Conservation (phyloP, 2,329 filamentous ascomycete genomes). For the Alternaria sp. region DNA sequence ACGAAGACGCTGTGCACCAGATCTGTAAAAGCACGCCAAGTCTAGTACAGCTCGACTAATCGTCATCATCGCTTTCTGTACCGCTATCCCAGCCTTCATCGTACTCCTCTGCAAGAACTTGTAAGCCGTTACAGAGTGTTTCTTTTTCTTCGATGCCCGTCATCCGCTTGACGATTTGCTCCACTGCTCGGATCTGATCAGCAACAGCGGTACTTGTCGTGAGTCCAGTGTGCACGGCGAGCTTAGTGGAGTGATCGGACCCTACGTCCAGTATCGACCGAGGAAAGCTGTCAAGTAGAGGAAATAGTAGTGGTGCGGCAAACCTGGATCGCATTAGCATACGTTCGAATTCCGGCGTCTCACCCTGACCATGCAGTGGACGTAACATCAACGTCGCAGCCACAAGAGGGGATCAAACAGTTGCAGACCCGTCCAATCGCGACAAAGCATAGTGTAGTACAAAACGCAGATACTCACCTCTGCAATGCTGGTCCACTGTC, state of each 20-base stretch:
- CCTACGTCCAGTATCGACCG: slow-evolving; percentile 67
- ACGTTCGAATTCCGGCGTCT: not conserved
- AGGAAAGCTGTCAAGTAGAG: slow-evolving; percentile 85
- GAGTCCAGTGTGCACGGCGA: slow-evolving; percentile 64
- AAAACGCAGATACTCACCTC: slow-evolving; percentile 38
- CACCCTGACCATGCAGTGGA: not conserved
- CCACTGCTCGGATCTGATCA: slow-evolving; percentile 70
- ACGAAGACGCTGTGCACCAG: not conserved
- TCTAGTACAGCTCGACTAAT: slow-evolving; percentile 46
- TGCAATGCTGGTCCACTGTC: slow-evolving; percentile 46
- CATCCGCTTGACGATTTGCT: slow-evolving; percentile 68
- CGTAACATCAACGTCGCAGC: not conserved
- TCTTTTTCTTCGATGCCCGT: slow-evolving; percentile 83
- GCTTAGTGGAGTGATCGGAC: slow-evolving; percentile 44
- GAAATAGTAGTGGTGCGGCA: slow-evolving; percentile 68
- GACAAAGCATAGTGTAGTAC: not conserved
- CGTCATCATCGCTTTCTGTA: slow-evolving; percentile 68
- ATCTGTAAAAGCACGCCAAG: not conserved
- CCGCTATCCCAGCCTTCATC: slow-evolving; percentile 86
- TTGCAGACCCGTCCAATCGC: not conserved
- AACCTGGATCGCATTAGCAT: slow-evolving; percentile 54
- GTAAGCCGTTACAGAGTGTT: slow-evolving; percentile 78
- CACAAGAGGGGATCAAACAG: not conserved
- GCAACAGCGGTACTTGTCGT: slow-evolving; percentile 80
- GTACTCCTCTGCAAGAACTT: slow-evolving; percentile 86